phyloP scores from a whole-genome alignment of 1,139 yeast genomes.

The Zhuliangozyma blackwelliae region DNA sequence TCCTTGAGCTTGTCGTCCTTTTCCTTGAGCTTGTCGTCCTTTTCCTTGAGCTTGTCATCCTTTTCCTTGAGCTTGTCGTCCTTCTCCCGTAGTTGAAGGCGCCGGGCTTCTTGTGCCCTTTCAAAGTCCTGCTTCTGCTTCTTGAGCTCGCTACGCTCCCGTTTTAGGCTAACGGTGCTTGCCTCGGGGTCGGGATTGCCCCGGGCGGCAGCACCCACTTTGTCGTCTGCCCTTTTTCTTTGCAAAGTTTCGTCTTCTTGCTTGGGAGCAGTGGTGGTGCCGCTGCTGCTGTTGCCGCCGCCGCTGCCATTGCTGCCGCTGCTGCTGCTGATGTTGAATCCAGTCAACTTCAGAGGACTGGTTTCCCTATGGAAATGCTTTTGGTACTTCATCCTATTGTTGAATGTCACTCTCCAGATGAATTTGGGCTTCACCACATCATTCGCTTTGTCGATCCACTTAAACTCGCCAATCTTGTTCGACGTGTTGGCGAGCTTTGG shows the following conservation, averaged over 20 bases:
- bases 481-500: constrained; percentile 6
- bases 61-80: constrained; percentile 1
- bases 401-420: constrained; percentile 25
- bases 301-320: constrained; percentile 4
- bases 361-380: constrained; percentile 5
- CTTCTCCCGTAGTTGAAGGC: neutral
- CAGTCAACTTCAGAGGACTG: constrained; percentile 13
- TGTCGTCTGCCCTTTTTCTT: too few relatives aligned
- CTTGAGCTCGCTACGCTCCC: too few relatives aligned
- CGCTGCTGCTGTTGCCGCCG: constrained; percentile 1
- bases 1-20: constrained; percentile 9
- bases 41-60: neutral
- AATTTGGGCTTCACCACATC: constrained; percentile 25
- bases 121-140: constrained; percentile 1
- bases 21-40: too few relatives aligned
- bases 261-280: neutral
- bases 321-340: constrained; percentile 20
- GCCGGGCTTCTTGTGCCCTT: neutral
- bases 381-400: constrained; percentile 15
- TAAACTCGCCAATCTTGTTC: constrained; percentile 14
- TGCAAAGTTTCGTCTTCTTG: too few relatives aligned
- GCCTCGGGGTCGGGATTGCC: too few relatives aligned
- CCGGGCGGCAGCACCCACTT: too few relatives aligned
- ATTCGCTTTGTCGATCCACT: constrained; percentile 31
- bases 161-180: too few relatives aligned